Base-by-base conservation (phyloP, 2,329 filamentous ascomycete species). In the Venturia carpophila region DNA sequence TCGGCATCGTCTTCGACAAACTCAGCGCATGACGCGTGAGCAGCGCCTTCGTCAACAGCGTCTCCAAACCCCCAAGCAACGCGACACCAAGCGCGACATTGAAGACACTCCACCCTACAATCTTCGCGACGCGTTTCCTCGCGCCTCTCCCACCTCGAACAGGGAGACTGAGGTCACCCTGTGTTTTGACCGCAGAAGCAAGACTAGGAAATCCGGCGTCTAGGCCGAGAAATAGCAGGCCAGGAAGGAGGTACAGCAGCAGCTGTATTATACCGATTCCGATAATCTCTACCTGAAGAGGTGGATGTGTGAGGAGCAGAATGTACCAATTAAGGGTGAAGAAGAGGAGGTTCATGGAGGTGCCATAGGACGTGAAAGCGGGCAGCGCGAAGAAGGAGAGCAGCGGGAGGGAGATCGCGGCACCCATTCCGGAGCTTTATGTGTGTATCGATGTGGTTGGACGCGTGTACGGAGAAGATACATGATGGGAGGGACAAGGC, bases 1-100 rank as follows among this genome's bases (percentile, higher is more conserved):
- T 78, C 0, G 87, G 87, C 2, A 89, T 73, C 5, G 74, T 76
- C 47, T 84, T 83, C 24, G 84, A 83, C 15, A 89, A 77, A 68
- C 80, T 83, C 68, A 89, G 73, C 19, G 80, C 78, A 68, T 83
- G 85, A 65, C 79, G 74, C 7, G 88, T 71, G 1, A 78, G 74
- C 7, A 89, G 71, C 1, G 82, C 71, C 55, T 80, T 75, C 0
- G 82, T 86, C 15, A 84, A 78, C 5, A 83, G 58, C 42, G 78
- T 75, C 68, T 89, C 87, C 27, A 87, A 73, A 0, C 71, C 74
- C 0, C 78, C 80, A 69, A 89, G 86, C n/a, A 67, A 34, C 21
- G 56, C 65, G 42, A 67, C 34, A 9, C 65, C 65, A 10, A 66
- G 41, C 27, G 39, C 21, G 9, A 64, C 47, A 64, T 67, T 67